Percentiles rank a stretch among this genome's conserved stretches.
Conservation (phyloP, 1,284 basidiomycete genomes). For the Papiliotrema flavescens region DNA sequence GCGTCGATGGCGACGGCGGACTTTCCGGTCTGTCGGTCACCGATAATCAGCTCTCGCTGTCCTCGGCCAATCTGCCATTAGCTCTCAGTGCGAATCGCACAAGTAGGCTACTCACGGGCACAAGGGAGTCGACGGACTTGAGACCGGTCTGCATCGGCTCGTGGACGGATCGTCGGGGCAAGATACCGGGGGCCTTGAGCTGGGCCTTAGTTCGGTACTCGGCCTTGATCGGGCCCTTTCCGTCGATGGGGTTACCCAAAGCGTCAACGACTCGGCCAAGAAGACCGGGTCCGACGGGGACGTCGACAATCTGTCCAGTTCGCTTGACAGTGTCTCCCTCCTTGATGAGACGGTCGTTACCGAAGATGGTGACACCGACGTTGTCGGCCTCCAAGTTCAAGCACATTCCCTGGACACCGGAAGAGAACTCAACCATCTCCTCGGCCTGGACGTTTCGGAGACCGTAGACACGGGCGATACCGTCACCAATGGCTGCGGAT, state of each 20-base stretch:
- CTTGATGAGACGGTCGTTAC: conserved; percentile 99
- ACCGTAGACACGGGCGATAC: conserved; percentile 98
- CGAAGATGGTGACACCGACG: conserved; percentile 99
- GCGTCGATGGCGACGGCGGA: conserved; percentile 95
- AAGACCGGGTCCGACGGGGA: conserved; percentile 92
- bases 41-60: conserved; percentile 99
- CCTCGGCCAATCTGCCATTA: conserved; percentile 79
- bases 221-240: conserved; percentile 94
- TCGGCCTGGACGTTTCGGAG: conserved; percentile 79
- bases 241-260: conserved; percentile 98
- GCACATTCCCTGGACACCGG: conserved; percentile 97
- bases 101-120: conserved; percentile 56
- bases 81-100: conserved; percentile 4
- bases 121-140: conserved; percentile 99
- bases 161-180: conserved; percentile 98
- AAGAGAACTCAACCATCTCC: conserved; percentile 99
- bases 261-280: conserved; percentile 99
- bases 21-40: conserved; percentile 99
- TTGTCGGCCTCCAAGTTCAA: conserved; percentile 99
- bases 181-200: conserved; percentile 97
- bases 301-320: conserved; percentile 99
- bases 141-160: conserved; percentile 99
- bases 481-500: conserved; percentile 90
- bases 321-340: conserved; percentile 99
- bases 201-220: conserved; percentile 92